Evolutionary conservation across 2,329 filamentous ascomycete species (phyloP), one percentile per base, ranked within the genome.

Genomic region (Colletotrichum eleusines): DNA sequence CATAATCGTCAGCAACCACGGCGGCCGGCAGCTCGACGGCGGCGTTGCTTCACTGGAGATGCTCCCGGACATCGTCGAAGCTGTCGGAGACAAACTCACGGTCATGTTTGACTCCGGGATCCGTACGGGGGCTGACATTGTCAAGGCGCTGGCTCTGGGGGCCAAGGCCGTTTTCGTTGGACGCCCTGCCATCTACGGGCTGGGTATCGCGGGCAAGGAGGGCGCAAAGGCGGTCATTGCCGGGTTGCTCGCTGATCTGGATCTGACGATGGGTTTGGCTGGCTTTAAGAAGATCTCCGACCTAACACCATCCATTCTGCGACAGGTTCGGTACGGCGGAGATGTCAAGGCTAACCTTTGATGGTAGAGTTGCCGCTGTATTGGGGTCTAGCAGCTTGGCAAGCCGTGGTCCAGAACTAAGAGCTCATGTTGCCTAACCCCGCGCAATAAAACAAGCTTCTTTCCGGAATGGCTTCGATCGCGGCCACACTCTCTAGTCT

Each of bases 91-190:
- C 23, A 84, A 83, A 69, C 81, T 91, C n/a, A 86, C 86, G 0
- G 82, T 92, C 26, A 84, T 91, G 53, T 86, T 92, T 20, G 91
- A 92, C 42, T 85, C 74, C 75, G 90, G 89, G 0, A 84, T 91
- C 40, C 83, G 86, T n/a, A 82, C 86, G 42, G 89, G 88, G 1
- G 86, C 87, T 0, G 89, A 91, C 73, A 85, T 90, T 1, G 80
- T 89, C 62, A 90, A 90, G 75, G 87, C 87, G 0, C 77, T 90
- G 6, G 87, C 86, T 11, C 75, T 90, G 1, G 88, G 88, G 0
- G 88, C 87, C 0, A 87, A 83, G 38, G 86, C 85, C 6, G 87
- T 86, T 38, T 89, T 90, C 67, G 81, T 91, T 0, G 89, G 89
- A 0, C 77, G 89, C 6, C 82, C 74, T 83, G 14, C 53, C 48